Base-by-base conservation (phyloP, 495 filamentous ascomycete genomes). In the Penicillium steckii region DNA sequence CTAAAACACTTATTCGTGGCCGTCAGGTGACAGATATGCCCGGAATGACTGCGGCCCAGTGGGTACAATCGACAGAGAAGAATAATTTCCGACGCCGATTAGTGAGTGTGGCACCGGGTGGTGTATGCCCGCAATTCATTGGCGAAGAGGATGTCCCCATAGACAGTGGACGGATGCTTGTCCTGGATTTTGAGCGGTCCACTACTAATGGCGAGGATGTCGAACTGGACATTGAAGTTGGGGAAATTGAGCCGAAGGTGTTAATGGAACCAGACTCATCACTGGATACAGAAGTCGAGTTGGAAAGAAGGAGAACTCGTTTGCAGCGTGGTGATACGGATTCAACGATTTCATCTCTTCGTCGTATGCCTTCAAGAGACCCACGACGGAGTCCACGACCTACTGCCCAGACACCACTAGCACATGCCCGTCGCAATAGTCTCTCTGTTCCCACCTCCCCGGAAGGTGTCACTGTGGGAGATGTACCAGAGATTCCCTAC, bases 211-310 rank as follows among this genome's bases (percentile, higher is more conserved):
- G 87, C 6, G 62, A 71, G 23, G 67, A 71, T 15, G 65, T 62
- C 2, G 79, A 86, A 53, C 59, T 87, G 21, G 83, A 75, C 2
- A 85, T 95, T 53, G 90, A 94, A 65, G 81, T 94, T 48, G 90
- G 90, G 3, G 83, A 84, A 40, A 77, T 76, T 35, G 81, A 80
- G 47, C 84, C 83, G 10, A 87, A 89, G 68, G 71, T 82, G 2
- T 70, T 95, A 1, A 80, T 82, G 61, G 90, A 95, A 59, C 86
- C 88, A 53, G 79, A 85, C 48, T 81, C 86, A 13, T 90, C 90
- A 58, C 76, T 92, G 46, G 90, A 89, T 53, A 82, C 84, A 2
- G 90, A 93, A 64, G 89, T 95, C 19, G 89, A 89, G 54, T 81
- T 95, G 52, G 88, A 87, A 43, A 82, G 90, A 55, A 78, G 88